Base-by-base conservation (phyloP, 2,329 filamentous ascomycete genomes). In the Botrytis porri region DNA sequence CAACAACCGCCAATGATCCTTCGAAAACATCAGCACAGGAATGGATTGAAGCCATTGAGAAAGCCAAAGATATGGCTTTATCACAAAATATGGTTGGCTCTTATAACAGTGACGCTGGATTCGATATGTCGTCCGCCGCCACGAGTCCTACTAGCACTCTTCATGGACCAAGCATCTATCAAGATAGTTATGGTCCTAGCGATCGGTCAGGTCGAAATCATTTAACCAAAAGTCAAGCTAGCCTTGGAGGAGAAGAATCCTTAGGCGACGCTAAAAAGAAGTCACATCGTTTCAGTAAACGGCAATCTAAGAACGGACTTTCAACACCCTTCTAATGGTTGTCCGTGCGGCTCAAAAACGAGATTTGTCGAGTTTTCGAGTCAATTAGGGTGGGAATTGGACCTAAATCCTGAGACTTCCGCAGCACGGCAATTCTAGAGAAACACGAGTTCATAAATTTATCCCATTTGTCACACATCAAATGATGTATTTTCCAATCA, bases 251-350 rank as follows among this genome's bases (percentile, higher is more conserved):
- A 43, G 79, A 81, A 45, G 76, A 77, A 67, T 73, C 76, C 72
- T 75, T 81, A 73, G 67, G 64, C 71, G 81, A 84, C 57, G 79
- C 83, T 29, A 80, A 80, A 57, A 82, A 84, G 20, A 90, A 88
- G 81, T 84, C 86, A 66, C 89, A 91, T 77, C 86, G 90, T 66
- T 98, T 98, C 83, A 97, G 94, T 84, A 96, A 96, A 83, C 88
- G 95, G 77, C 94, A 97, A 83, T 97, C 93, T 25, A 97, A 97
- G 84, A 97, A 94, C 81, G 95, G 95, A n/a, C 87, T 97, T 66
- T 94, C 94, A 41, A 92, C 95, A 66, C 92, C 93, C 25, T 73
- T 73, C 32, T 73, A 73, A 69, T 67, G 48, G 32, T 66, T 39
- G 9, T 20, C 45, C 29, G 35, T 45, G 54, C 37, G 54, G 39